Conservation (phyloP, 1,284 basidiomycete genomes). For the Cutaneotrichosporon daszewskae region DNA sequence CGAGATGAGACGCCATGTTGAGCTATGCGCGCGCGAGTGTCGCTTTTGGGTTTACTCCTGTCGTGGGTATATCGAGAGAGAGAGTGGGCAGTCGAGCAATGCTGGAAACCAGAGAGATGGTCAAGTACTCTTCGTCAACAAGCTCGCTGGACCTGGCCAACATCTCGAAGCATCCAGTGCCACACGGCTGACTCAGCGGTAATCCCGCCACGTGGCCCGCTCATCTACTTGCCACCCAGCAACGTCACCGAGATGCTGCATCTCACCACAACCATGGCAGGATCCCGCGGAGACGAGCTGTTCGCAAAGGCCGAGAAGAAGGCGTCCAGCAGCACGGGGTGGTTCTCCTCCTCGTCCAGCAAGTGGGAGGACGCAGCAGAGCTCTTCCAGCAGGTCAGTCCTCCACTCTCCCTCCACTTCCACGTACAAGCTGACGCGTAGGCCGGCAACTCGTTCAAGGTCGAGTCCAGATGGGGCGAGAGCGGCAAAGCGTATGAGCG, state of each 20-base stretch:
- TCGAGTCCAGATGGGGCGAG: slow-evolving; percentile 85
- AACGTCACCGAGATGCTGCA: slow-evolving; percentile 4
- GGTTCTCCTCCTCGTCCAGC: slow-evolving; percentile 72
- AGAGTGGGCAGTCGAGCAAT: too few relatives aligned
- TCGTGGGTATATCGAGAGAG: too few relatives aligned
- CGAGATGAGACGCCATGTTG: slow-evolving; percentile 45
- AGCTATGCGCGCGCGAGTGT: too few relatives aligned
- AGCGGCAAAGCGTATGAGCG: slow-evolving; percentile 80
- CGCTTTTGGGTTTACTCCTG: too few relatives aligned
- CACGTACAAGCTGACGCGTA: slow-evolving; percentile 35
- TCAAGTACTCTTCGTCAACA: too few relatives aligned
- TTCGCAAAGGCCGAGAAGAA: slow-evolving; percentile 90
- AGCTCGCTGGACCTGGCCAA: too few relatives aligned
- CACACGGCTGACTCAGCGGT: slow-evolving; percentile 13
- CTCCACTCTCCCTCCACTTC: not conserved
- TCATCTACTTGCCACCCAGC: slow-evolving; percentile 10
- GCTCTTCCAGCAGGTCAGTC: slow-evolving; percentile 56
- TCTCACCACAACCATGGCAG: slow-evolving; percentile 22
- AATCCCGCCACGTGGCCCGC: slow-evolving; percentile 2
- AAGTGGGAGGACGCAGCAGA: slow-evolving; percentile 93
- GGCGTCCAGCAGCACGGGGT: slow-evolving; percentile 67
- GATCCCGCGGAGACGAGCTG: slow-evolving; percentile 50
- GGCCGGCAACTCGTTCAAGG: slow-evolving; percentile 91
- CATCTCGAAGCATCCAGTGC: too few relatives aligned
- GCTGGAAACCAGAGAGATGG: too few relatives aligned